Evolutionary conservation across 208 protist species (phyloP).

Genomic region (Trypanosoma scelopori): DNA sequence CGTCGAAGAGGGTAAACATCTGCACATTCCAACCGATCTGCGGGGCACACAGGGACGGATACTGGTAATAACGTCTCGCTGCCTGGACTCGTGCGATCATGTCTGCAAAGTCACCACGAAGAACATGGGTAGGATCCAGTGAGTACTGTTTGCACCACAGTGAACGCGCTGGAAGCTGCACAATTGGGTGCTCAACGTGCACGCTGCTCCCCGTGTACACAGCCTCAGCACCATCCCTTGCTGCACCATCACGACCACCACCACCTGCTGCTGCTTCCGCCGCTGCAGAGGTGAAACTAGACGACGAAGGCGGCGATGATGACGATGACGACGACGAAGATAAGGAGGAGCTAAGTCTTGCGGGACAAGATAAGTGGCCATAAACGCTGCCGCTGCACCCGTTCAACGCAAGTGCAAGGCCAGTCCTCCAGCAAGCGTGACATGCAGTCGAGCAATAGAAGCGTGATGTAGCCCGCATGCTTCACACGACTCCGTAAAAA

Average conservation of each 20-base stretch:
- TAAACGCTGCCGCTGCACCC: neutral
- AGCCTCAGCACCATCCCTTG: neutral
- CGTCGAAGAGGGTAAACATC: slow-evolving; percentile 86
- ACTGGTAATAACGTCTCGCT: slow-evolving; percentile 84
- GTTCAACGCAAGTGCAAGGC: neutral
- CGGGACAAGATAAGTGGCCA: neutral
- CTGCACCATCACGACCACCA: neutral
- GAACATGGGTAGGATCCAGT: slow-evolving; percentile 37
- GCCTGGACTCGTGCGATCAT: slow-evolving; percentile 64
- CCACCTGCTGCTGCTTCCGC: too few relatives aligned
- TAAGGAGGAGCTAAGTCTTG: neutral
- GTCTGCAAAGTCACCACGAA: slow-evolving; percentile 51
- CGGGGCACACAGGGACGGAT: slow-evolving; percentile 81
- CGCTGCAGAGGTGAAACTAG: too few relatives aligned
- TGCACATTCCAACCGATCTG: slow-evolving; percentile 91
- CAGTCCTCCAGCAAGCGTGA: neutral
- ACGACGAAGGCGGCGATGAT: too few relatives aligned
- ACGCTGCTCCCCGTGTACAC: slow-evolving; percentile 31
- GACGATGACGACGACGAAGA: too few relatives aligned
- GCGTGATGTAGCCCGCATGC: neutral
- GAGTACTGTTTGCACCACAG: slow-evolving; percentile 72
- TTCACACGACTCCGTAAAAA: neutral
- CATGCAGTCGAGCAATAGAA: neutral
- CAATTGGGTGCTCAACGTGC: slow-evolving; percentile 62
- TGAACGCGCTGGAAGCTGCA: slow-evolving; percentile 84